Percentiles rank a stretch among this genome's conserved stretches.
Conservation (phyloP, 2,329 filamentous ascomycete species). For the Pyrenochaeta sp. region DNA sequence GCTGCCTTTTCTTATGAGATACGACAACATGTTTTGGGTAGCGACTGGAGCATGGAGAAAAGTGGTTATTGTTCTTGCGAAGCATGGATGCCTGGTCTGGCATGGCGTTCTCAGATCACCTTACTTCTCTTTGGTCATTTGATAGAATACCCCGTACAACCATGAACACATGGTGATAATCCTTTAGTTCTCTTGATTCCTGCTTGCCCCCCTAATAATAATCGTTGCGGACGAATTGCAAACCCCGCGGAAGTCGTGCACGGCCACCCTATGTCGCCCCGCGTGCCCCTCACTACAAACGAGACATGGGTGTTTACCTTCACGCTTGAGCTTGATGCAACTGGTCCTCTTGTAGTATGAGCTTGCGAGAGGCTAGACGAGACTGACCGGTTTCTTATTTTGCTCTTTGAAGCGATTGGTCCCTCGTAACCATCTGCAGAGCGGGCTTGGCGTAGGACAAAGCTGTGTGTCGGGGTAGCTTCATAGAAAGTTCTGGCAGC, state of each 20-base stretch:
- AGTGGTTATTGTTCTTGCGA: conserved; percentile 3
- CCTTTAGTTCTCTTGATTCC: background rate
- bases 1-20: background rate
- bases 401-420: background rate
- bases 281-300: conserved; percentile 36
- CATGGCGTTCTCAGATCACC: background rate
- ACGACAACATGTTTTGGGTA: background rate
- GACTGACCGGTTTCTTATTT: background rate
- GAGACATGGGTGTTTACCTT: conserved; percentile 16
- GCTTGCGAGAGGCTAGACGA: background rate
- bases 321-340: background rate
- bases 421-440: conserved; percentile 12
- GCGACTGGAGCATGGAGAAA: background rate
- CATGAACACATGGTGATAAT: background rate
- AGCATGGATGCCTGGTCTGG: conserved; percentile 15
- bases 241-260: background rate
- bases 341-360: background rate
- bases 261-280: conserved; percentile 18
- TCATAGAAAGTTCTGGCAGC: conserved; percentile 48
- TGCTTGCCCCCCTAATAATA: background rate
- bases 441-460: conserved; percentile 33
- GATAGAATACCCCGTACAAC: background rate
- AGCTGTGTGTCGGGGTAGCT: conserved; percentile 16
- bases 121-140: background rate
- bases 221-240: too few relatives aligned